Evolutionary conservation across 257 asterid species (phyloP).

Genomic region (Mitragyna speciosa): DNA sequence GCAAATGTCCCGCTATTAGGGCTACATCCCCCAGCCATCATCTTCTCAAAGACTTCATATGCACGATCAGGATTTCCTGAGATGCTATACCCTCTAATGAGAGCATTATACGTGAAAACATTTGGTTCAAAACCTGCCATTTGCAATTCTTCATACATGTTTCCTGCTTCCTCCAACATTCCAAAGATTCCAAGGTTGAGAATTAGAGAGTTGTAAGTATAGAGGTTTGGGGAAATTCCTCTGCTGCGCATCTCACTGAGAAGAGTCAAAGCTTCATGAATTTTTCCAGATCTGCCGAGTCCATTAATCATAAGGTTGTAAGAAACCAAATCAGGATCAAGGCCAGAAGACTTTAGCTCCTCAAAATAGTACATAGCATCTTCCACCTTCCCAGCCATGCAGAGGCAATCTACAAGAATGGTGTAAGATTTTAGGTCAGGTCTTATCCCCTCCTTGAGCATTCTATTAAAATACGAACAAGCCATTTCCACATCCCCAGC

Average conservation of each 20-base stretch:
- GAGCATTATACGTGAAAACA: constrained; percentile 82
- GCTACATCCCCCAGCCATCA: constrained; percentile 80
- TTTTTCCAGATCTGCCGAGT: constrained; percentile 61
- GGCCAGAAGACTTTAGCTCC: constrained; percentile 71
- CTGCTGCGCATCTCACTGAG: constrained; percentile 73
- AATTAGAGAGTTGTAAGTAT: constrained; percentile 75
- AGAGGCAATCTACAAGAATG: constrained; percentile 78
- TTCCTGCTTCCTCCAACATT: constrained; percentile 66
- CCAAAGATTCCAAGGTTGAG: constrained; percentile 74
- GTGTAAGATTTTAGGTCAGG: constrained; percentile 91
- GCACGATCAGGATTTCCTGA: constrained; percentile 77
- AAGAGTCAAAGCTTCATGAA: constrained; percentile 56
- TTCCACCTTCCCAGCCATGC: constrained; percentile 54
- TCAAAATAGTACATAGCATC: constrained; percentile 71
- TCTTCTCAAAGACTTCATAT: constrained; percentile 75
- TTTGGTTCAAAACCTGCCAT: constrained; percentile 68
- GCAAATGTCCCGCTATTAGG: constrained; percentile 88
- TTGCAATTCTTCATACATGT: constrained; percentile 66
- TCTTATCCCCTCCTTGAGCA: constrained; percentile 78
- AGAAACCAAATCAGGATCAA: constrained; percentile 84
- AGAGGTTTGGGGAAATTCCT: constrained; percentile 72
- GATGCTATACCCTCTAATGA: constrained; percentile 70
- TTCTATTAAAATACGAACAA: constrained; percentile 59
- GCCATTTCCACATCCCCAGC: constrained; percentile 73
- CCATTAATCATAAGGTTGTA: constrained; percentile 87